Base-by-base conservation (phyloP, 2,329 filamentous ascomycete species). In the Salinomyces thailandicus region DNA sequence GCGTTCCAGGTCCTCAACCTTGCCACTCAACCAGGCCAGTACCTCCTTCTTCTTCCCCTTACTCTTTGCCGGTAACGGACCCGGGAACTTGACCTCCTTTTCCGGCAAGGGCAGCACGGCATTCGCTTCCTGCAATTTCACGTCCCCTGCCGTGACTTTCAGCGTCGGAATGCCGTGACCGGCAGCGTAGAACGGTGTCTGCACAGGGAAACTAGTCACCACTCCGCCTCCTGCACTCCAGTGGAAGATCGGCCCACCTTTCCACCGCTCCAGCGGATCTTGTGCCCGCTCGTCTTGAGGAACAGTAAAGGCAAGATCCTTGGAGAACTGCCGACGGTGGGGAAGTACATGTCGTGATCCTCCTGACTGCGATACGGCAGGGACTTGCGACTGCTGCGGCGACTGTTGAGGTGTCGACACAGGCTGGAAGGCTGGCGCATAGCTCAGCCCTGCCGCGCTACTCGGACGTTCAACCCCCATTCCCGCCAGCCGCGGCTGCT, bases 11-110 rank as follows among this genome's bases (percentile, higher is more conserved):
- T 66, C 65, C 24, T 84, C 79, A 38, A 96, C 89, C 35, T 80
- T 85, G 41, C 72, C 67, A 4, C 71, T 73, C 30, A 98, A 68
- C 91, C 93, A 98, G 2, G 75, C 62, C 29, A 87, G 50, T 0
- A 85, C 74, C 37, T 98, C 89, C 65, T 96, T 98, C 69, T 98
- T 98, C 69, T 93, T 96, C 1, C 81, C 78, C 69, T 94, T 96
- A 1, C 79, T 77, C 56, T 95, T 96, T 27, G 78, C 73, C 59
- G 81, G 86, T 18, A 98, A 65, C 3, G 93, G 91, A 0, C 91
- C 91, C 0, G 91, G 91, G 52, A 96, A 96, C 48, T 79, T 85
- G 13, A 76, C 72, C n/a, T 24, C 22, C 9, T n/a, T n/a, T 26
- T 26, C 22, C 9, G 22, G 22, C 6, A 86, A 64, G 4, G 83